phyloP scores from a whole-genome alignment of 129 eudicot species.

The Apium graveolens region DNA sequence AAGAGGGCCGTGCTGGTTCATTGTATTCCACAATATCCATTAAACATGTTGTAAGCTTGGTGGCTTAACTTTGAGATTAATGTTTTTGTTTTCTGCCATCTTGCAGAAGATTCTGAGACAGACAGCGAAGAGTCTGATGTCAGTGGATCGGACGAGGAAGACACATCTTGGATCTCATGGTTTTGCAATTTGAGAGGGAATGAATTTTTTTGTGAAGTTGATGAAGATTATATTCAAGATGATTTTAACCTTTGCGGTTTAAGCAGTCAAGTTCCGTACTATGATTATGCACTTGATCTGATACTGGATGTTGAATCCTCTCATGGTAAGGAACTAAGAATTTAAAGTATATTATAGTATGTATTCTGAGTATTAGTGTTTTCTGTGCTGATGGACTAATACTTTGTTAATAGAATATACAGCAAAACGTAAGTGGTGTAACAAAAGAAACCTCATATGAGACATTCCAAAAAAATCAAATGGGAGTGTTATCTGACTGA shows the following conservation, averaged over 20 bases:
- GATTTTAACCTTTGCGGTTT: conserved; percentile 76
- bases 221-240: conserved; percentile 82
- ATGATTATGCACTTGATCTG: conserved; percentile 77
- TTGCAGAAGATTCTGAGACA: conserved; percentile 78
- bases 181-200: conserved; percentile 81
- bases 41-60: background rate
- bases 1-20: background rate
- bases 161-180: conserved; percentile 91
- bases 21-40: background rate
- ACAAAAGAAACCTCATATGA: background rate
- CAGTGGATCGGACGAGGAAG: conserved; percentile 84
- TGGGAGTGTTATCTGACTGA: background rate
- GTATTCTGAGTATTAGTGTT: background rate
- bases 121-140: conserved; percentile 85
- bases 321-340: conserved; percentile 44
- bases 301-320: conserved; percentile 80
- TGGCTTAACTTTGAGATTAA: background rate
- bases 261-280: conserved; percentile 85
- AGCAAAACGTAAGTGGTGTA: too few species aligned
- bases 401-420: background rate
- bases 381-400: background rate
- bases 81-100: background rate
- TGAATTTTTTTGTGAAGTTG: conserved; percentile 82
- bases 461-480: background rate
- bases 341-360: background rate